Base-by-base conservation (phyloP, 139 green algal species). In the Asterochloris erici region DNA sequence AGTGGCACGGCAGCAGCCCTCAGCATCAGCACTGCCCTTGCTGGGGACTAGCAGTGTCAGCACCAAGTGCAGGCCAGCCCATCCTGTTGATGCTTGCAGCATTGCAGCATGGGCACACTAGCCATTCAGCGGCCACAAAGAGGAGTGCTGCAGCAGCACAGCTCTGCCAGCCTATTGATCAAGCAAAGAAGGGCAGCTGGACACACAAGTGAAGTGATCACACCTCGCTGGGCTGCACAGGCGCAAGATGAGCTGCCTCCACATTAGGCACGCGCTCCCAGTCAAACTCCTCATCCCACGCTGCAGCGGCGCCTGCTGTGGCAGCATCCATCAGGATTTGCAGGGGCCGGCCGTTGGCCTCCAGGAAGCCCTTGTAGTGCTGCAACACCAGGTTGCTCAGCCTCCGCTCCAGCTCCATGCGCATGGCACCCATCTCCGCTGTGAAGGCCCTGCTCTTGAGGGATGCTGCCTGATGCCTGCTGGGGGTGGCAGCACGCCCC, bases 311-410 rank as follows among this genome's bases (percentile, higher is more conserved):
- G 47, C 61, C 78, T 12, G 76, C 76, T 26, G 24, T 62, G 68
- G 54, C 76, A 24, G 76, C 76, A 61, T 38, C 12, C 66, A 26
- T 9, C 9, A 9, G 66, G 19, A 73, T 21, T 2, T 21, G 23
- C 14, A 73, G 61, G 63, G 23, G 61, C 10, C 47, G 63, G 14
- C 77, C 77, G 9, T 61, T 27, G 24, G 63, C 27, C 27, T 74
- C 28, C 27, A 74, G 24, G 19, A 82, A 82, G 17, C 73, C 78
- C 63, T 63, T 74, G 78, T 82, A 82, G 26, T 82, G 78, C 16
- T 82, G n/a, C 78, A 82, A 24, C 63, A 82, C 78, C 78, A 73
- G 78, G 14, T 27, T 68, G 14, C 16, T 38, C n/a, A 64, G 16
- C 38, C 27, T 16, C 54, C 61, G 75, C 47, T 38, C 47, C 17